Conservation (phyloP, 2,329 filamentous ascomycete genomes). For the Neonectria faginata region DNA sequence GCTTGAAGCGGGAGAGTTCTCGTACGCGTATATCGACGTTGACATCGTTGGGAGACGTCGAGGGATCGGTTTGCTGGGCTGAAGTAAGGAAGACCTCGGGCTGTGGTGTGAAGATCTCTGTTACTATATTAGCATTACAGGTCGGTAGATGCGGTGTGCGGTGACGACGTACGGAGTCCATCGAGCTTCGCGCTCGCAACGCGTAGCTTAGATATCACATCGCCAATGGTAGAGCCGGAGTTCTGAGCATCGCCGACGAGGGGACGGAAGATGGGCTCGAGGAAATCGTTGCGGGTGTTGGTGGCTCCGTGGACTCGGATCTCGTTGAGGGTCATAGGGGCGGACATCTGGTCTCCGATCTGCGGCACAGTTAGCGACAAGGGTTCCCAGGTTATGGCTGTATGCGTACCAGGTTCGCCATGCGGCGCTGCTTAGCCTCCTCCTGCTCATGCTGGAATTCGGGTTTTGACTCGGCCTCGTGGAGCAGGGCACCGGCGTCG, state of each 20-base stretch:
- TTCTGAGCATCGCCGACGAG: conserved; percentile 76
- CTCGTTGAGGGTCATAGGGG: conserved; percentile 88
- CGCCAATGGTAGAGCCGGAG: conserved; percentile 79
- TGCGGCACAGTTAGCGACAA: conserved; percentile 40
- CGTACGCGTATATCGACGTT: conserved; percentile 85
- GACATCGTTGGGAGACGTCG: conserved; percentile 79
- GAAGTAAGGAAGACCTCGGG: conserved; percentile 86
- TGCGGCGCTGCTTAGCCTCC: conserved; percentile 54
- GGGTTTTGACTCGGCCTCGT: conserved; percentile 54
- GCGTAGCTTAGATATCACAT: conserved; percentile 80
- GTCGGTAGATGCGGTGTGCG: not conserved
- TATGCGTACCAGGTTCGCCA: conserved; percentile 52
- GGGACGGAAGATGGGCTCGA: conserved; percentile 83
- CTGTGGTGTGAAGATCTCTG: conserved; percentile 88
- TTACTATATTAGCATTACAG: conserved; percentile 33
- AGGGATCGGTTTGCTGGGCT: conserved; percentile 74
- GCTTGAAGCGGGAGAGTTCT: conserved; percentile 84
- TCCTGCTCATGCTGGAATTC: conserved; percentile 53
- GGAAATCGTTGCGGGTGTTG: conserved; percentile 85
- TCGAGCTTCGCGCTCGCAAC: conserved; percentile 79
- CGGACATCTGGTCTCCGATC: conserved; percentile 78
- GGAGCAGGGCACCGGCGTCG: conserved; percentile 53
- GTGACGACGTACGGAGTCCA: conserved; percentile 75
- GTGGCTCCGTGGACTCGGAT: conserved; percentile 85
- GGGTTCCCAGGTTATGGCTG: not conserved